phyloP scores from a whole-genome alignment of 805 yeast genomes.

The Debaryomyces prosopidis region DNA sequence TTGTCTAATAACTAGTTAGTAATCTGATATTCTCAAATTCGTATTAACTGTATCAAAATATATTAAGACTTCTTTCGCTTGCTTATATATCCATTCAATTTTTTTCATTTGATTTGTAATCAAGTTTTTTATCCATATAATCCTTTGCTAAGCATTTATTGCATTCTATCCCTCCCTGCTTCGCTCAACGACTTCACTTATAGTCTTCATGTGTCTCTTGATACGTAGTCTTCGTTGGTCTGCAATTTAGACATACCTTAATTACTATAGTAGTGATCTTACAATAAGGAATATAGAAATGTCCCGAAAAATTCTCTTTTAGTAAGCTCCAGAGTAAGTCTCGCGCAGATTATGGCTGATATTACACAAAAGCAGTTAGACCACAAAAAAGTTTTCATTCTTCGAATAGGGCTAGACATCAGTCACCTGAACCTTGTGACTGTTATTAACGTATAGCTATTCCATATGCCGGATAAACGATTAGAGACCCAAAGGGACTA shows the following conservation, averaged over 20 bases:
- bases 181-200: too few species aligned
- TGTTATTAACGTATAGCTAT: not conserved
- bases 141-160: not conserved
- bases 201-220: too few species aligned
- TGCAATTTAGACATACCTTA: not conserved
- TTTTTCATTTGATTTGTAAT: not conserved
- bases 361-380: not conserved
- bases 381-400: not conserved
- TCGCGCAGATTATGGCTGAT: not conserved
- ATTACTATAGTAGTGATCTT: not conserved
- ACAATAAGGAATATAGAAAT: not conserved
- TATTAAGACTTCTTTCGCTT: not conserved
- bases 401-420: not conserved
- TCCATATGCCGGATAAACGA: not conserved
- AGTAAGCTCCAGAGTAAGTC: not conserved
- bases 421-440: not conserved
- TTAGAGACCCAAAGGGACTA: too few species aligned
- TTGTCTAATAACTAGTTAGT: slow-evolving; percentile 47
- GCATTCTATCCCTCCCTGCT: too few species aligned
- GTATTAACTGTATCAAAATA: too few species aligned
- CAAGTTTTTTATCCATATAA: not conserved
- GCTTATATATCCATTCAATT: too few species aligned
- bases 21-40: slow-evolving; percentile 7
- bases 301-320: slow-evolving; percentile 2
- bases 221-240: not conserved